phyloP scores from a whole-genome alignment of 1,139 yeast species.

The Geotrichum armillariae region DNA sequence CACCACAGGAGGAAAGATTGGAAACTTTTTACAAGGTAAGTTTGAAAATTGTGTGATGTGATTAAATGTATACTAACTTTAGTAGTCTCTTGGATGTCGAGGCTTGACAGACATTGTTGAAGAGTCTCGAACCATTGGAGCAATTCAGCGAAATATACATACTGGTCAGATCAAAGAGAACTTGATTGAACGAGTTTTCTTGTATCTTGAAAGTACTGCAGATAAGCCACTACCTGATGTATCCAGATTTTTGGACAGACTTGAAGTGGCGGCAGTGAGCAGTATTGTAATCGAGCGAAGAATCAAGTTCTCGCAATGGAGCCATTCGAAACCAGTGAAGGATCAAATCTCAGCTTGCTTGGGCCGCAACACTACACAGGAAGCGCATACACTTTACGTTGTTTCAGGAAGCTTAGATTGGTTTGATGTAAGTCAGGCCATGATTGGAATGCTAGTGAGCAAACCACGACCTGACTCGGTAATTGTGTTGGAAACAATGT shows the following conservation, averaged over 20 bases:
- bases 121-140: slow-evolving; percentile 30
- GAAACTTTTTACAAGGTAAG: slow-evolving; percentile 36
- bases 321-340: no score
- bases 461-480: slow-evolving; percentile 42
- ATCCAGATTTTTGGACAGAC: slow-evolving; percentile 18
- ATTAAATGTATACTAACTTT: background rate
- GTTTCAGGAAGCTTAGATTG: slow-evolving; percentile 35
- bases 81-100: slow-evolving; percentile 32
- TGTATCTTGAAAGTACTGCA: slow-evolving; percentile 38
- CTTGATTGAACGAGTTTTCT: slow-evolving; percentile 33
- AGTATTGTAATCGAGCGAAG: slow-evolving; percentile 32
- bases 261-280: slow-evolving; percentile 33
- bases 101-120: slow-evolving; percentile 32
- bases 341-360: slow-evolving; percentile 30
- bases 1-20: slow-evolving; percentile 39
- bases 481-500: slow-evolving; percentile 41
- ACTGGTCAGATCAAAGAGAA: slow-evolving; percentile 22
- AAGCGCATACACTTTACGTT: slow-evolving; percentile 23
- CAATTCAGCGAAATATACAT: no score
- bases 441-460: slow-evolving; percentile 34
- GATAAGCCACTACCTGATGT: slow-evolving; percentile 22
- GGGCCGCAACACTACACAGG: slow-evolving; percentile 16
- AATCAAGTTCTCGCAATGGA: slow-evolving; percentile 28
- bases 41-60: no score
- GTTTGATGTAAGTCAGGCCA: slow-evolving; percentile 42